Percentiles rank a stretch among this genome's conserved stretches.
Conservation (phyloP, 345 rosid species). For the Salix purpurea region DNA sequence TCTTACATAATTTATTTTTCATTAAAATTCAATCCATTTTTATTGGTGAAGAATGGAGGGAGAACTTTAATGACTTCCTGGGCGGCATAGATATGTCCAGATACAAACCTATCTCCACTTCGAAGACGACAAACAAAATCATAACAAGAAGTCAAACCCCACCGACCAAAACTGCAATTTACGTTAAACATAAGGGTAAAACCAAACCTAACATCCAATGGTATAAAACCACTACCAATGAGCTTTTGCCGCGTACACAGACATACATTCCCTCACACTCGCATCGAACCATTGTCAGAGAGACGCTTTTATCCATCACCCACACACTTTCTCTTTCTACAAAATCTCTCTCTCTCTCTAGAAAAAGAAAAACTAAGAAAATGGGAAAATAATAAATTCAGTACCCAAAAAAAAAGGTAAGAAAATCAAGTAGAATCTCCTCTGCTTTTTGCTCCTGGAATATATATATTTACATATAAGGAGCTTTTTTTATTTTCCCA, state of each 20-base stretch:
- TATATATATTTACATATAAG: not conserved
- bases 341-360: not conserved
- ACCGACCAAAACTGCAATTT: not conserved
- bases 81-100: not conserved
- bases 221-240: not conserved
- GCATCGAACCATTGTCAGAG: not conserved
- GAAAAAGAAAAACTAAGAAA: not conserved
- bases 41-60: too few species aligned
- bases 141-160: not conserved
- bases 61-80: too few species aligned
- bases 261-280: not conserved
- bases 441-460: not conserved
- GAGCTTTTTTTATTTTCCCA: slow-evolving; percentile 13
- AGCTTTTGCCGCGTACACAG: slow-evolving; percentile 1
- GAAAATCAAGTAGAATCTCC: not conserved
- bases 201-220: not conserved
- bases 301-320: not conserved
- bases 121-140: not conserved
- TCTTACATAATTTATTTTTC: too few species aligned
- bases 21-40: too few species aligned
- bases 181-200: not conserved
- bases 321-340: too few species aligned
- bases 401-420: not conserved
- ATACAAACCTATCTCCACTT: not conserved
- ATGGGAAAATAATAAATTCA: not conserved